phyloP scores from a whole-genome alignment of 2,329 filamentous ascomycete species.

The Alternaria arborescens region DNA sequence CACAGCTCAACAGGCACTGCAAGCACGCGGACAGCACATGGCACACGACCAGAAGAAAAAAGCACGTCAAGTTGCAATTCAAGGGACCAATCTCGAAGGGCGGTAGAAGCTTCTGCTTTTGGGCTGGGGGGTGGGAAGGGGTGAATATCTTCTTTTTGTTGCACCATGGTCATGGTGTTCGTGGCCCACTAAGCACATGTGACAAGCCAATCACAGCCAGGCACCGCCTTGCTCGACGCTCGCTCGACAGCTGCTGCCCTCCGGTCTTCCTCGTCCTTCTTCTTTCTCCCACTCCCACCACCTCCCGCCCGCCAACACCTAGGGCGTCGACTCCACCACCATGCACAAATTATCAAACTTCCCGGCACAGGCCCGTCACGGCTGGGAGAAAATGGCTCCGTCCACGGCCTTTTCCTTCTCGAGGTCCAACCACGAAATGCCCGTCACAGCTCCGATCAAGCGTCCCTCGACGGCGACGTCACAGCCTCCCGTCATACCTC shows the following conservation, averaged over 20 bases:
- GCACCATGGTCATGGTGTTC: slow-evolving; percentile 8
- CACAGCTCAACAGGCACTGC: slow-evolving; percentile 20
- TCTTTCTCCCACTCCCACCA: slow-evolving; percentile 29
- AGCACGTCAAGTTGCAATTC: not conserved
- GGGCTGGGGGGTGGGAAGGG: slow-evolving; percentile 1
- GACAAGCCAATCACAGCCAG: slow-evolving; percentile 14
- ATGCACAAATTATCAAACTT: slow-evolving; percentile 77
- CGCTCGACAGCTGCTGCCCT: slow-evolving; percentile 24
- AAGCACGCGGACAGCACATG: slow-evolving; percentile 3
- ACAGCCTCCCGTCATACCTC: slow-evolving; percentile 70
- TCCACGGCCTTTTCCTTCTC: slow-evolving; percentile 69
- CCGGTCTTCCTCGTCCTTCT: slow-evolving; percentile 28
- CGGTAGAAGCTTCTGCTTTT: not conserved
- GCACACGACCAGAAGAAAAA: slow-evolving; percentile 6
- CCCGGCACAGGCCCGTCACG: slow-evolving; percentile 71
- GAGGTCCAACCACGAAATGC: slow-evolving; percentile 65
- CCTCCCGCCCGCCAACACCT: slow-evolving; percentile 37
- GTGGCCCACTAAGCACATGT: slow-evolving; percentile 2
- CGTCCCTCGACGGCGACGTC: slow-evolving; percentile 60
- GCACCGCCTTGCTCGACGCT: slow-evolving; percentile 18
- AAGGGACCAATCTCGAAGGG: slow-evolving; percentile 1
- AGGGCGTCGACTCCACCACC: slow-evolving; percentile 42
- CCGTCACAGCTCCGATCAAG: slow-evolving; percentile 62
- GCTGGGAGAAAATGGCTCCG: slow-evolving; percentile 73
- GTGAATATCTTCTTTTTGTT: slow-evolving; percentile 10